Evolutionary conservation across 1,284 basidiomycete genomes (phyloP).

Genomic region (Ceratobasidium sp.): DNA sequence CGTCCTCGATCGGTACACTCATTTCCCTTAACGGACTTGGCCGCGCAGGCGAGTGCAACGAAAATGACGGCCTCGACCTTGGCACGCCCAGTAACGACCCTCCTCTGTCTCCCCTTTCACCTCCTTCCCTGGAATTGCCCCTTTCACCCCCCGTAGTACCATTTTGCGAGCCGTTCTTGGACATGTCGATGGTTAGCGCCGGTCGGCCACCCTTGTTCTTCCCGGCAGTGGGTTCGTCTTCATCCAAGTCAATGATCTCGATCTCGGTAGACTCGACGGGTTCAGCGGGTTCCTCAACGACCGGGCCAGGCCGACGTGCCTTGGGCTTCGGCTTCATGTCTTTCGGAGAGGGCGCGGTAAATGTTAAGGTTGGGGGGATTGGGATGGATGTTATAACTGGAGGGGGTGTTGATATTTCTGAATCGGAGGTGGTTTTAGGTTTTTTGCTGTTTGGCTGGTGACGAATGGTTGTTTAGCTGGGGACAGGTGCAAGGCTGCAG

Average conservation of each 20-base stretch:
- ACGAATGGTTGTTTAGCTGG: not conserved
- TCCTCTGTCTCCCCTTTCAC: not conserved
- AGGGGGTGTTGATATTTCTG: not conserved
- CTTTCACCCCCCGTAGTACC: too few species aligned
- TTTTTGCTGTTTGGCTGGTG: slow-evolving; percentile 32
- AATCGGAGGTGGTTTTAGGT: slow-evolving; percentile 8
- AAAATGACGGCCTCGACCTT: slow-evolving; percentile 29
- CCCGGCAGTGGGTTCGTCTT: not conserved
- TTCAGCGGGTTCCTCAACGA: slow-evolving; percentile 31
- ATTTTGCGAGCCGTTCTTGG: not conserved
- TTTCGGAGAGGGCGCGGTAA: slow-evolving; percentile 40
- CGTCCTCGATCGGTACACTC: slow-evolving; percentile 41
- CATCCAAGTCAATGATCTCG: slow-evolving; percentile 34
- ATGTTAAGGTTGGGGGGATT: slow-evolving; percentile 23
- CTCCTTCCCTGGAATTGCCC: too few species aligned
- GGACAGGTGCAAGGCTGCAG: too few species aligned
- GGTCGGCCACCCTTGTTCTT: slow-evolving; percentile 8
- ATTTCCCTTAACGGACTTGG: slow-evolving; percentile 35
- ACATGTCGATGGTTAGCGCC: slow-evolving; percentile 21
- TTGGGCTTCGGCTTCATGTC: slow-evolving; percentile 28
- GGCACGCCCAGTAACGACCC: slow-evolving; percentile 21
- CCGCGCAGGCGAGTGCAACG: slow-evolving; percentile 32
- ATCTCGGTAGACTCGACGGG: slow-evolving; percentile 20
- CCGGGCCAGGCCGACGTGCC: slow-evolving; percentile 17
- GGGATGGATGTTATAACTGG: not conserved